Base-by-base conservation (phyloP, 495 filamentous ascomycete species). In the Aspergillus incahuasiensis region DNA sequence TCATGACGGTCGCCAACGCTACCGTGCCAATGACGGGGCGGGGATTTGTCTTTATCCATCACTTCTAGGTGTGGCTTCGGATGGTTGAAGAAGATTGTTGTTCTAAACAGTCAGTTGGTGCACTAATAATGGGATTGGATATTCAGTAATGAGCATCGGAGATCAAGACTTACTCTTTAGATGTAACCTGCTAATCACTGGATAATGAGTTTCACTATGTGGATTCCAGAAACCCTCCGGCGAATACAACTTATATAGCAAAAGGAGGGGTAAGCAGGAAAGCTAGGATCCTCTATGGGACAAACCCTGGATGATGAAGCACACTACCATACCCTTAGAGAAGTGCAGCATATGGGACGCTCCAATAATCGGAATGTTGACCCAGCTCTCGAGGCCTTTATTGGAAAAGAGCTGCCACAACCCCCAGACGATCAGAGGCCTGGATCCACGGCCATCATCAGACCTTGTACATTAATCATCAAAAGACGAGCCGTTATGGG, bases 21-120 rank as follows among this genome's bases (percentile, higher is more conserved):
- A 28, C 73, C 75, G 57, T 75, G 69, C 74, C 74, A 76, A 61
- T 76, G 65, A 52, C 72, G 64, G 34, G 61, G 63, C 32, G 58
- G 51, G 22, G 62, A 62, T 30, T 63, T 49, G 49, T 68, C 55
- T 20, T 68, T 63, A 35, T 51, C 56, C 65, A 70, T 75, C 41
- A 59, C 66, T 44, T 40, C 13, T 16, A 7, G 6, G 15, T 44
- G 13, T 19, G 22, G 24, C 9, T 9, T 30, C 9, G 1, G 1
- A 30, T 13, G 11, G 38, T 9, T 19, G 21, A 20, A 12, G 1
- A 15, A 11, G 22, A 32, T 18, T 15, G 9, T 12, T 45, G n/a
- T 45, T 6, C 21, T 12, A 16, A 12, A 6, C 6, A 47, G 45
- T 32, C 8, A 47, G 15, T 25, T 32, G 25, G 18, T 13, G 22